Percentiles rank a stretch among this genome's conserved stretches.
These are phyloP conservation scores for Brettanomyces sp. DNA, from an alignment of 805 yeast species.

Conservation along the genomic window DNA sequence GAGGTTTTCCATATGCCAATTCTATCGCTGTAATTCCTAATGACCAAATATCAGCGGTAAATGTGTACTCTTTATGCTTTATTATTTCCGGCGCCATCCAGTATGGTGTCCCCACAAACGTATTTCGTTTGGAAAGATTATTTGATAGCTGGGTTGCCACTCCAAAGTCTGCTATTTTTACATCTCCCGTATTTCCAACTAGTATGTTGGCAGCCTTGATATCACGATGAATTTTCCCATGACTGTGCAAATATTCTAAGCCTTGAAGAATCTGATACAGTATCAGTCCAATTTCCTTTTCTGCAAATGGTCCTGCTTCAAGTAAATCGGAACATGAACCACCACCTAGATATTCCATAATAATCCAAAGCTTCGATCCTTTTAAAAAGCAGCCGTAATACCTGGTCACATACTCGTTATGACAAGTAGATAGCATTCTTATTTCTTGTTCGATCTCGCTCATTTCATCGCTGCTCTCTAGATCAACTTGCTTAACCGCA, in stretches of 20 bases:
- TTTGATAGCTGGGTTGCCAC: conserved; percentile 76
- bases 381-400: conserved; percentile 66
- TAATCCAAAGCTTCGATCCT: conserved; percentile 65
- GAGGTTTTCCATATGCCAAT: conserved; percentile 64
- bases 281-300: conserved; percentile 44
- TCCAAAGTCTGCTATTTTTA: conserved; percentile 92
- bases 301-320: conserved; percentile 49
- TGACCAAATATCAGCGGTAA: conserved; percentile 73
- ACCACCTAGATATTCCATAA: conserved; percentile 75
- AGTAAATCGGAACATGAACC: conserved; percentile 65
- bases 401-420: conserved; percentile 50
- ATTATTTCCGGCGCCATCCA: conserved; percentile 54
- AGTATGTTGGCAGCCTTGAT: conserved; percentile 89
- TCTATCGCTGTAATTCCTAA: conserved; percentile 73
- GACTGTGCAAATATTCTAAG: conserved; percentile 54
- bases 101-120: conserved; percentile 3
- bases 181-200: conserved; percentile 58
- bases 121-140: conserved; percentile 39
- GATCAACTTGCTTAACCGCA: conserved; percentile 59
- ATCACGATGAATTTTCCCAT: conserved; percentile 83
- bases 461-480: conserved; percentile 63
- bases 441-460: conserved; percentile 69
- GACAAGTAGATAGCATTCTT: conserved; percentile 57
- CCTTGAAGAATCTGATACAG: conserved; percentile 51
- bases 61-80: conserved; percentile 46